Conservation (phyloP, 2,329 filamentous ascomycete genomes). For the Cercospora sojina region DNA sequence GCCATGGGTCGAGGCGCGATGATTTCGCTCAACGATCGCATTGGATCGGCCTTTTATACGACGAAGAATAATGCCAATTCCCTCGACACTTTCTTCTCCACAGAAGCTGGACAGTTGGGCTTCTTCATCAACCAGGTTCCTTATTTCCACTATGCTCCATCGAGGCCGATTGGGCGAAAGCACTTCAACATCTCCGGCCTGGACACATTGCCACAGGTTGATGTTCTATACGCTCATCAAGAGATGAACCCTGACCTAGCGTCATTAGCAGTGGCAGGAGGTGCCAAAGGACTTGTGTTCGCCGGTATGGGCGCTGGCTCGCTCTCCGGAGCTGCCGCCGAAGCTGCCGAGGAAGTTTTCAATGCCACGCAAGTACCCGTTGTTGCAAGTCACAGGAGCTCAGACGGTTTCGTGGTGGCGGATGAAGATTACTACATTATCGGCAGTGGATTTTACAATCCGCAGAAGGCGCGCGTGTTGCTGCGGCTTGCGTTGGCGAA, state of each 20-base stretch:
- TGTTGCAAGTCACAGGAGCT: slow-evolving; percentile 53
- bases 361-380: slow-evolving; percentile 51
- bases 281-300: slow-evolving; percentile 56
- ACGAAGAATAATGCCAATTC: slow-evolving; percentile 64
- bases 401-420: slow-evolving; percentile 53
- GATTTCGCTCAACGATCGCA: slow-evolving; percentile 63
- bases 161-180: slow-evolving; percentile 49
- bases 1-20: slow-evolving; percentile 56
- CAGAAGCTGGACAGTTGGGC: slow-evolving; percentile 59
- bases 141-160: slow-evolving; percentile 59
- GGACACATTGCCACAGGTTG: slow-evolving; percentile 52
- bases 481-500: slow-evolving; percentile 43
- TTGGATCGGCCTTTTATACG: slow-evolving; percentile 58
- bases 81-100: slow-evolving; percentile 61
- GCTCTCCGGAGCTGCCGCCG: slow-evolving; percentile 43
- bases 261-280: slow-evolving; percentile 49
- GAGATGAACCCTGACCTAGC: slow-evolving; percentile 49
- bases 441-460: slow-evolving; percentile 56
- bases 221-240: slow-evolving; percentile 58
- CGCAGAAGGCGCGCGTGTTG: slow-evolving; percentile 56
- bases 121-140: slow-evolving; percentile 59
- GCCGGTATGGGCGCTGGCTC: slow-evolving; percentile 58
- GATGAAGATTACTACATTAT: slow-evolving; percentile 35
- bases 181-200: slow-evolving; percentile 44
- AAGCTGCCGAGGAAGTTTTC: slow-evolving; percentile 47